A percentile compares a stretch with the other conserved stretches of the same genome.
These are phyloP conservation scores for Russula vinacea DNA, from an alignment of 768 basidiomycete species.

Conservation along the genomic window DNA sequence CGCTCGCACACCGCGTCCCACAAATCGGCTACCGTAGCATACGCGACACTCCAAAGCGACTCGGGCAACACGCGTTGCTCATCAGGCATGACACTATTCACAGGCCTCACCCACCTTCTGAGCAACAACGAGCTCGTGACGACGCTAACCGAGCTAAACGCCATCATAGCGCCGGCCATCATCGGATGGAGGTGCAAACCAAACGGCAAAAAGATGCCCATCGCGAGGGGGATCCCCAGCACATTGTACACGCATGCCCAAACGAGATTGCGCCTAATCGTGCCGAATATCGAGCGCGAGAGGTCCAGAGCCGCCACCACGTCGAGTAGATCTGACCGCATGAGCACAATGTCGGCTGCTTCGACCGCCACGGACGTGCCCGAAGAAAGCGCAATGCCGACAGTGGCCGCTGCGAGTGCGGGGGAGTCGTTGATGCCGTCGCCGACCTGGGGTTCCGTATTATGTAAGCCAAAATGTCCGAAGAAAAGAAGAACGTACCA, in stretches of 20 bases:
- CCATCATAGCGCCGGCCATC: conserved; percentile 99
- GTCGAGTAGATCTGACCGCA: conserved; percentile 94
- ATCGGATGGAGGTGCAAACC: conserved; percentile 94
- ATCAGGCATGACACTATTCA: conserved; percentile 65
- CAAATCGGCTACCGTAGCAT: conserved; percentile 44
- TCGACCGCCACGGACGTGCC: conserved; percentile 98
- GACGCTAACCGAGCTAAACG: conserved; percentile 93
- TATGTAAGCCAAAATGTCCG: neutral
- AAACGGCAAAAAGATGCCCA: conserved; percentile 93
- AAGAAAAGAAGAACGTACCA: conserved; percentile 55
- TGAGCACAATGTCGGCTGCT: conserved; percentile 96
- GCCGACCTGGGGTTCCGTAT: conserved; percentile 76
- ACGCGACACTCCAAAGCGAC: conserved; percentile 43
- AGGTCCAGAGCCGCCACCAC: conserved; percentile 96
- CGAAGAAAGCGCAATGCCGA: conserved; percentile 93
- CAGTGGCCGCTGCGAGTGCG: conserved; percentile 90
- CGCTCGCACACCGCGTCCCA: conserved; percentile 44
- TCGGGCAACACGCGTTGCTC: conserved; percentile 39
- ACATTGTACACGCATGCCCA: conserved; percentile 98
- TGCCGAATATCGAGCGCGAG: conserved; percentile 80
- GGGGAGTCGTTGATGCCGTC: conserved; percentile 99
- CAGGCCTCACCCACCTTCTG: conserved; percentile 77
- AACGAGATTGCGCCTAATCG: conserved; percentile 88
- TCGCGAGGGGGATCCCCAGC: conserved; percentile 92
- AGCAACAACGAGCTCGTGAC: conserved; percentile 86